Conservation (phyloP, 2,329 filamentous ascomycete species). For the Coniochaeta prunicola region DNA sequence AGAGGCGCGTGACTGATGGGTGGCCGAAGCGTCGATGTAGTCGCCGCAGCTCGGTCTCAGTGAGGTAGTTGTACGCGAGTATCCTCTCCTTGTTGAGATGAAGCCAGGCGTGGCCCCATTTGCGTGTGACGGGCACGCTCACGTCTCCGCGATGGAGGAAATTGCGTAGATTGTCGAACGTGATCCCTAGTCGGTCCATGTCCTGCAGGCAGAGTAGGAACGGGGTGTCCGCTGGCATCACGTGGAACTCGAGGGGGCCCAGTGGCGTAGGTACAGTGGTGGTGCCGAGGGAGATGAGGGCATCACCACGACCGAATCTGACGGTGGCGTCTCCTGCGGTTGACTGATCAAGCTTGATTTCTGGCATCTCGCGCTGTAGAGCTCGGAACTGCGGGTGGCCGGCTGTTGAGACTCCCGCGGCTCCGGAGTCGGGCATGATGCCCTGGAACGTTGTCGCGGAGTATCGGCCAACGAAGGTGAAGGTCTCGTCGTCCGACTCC, state of each 20-base stretch:
- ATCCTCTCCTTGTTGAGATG: background rate
- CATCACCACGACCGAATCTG: background rate
- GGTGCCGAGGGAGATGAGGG: background rate
- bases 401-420: background rate
- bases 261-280: too few relatives aligned
- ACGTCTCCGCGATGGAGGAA: too few relatives aligned
- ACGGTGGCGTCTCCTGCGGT: background rate
- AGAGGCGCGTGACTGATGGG: background rate
- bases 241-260: too few relatives aligned
- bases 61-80: background rate
- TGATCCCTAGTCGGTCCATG: too few relatives aligned
- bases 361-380: background rate
- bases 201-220: too few relatives aligned
- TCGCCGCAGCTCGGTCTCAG: background rate
- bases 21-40: background rate
- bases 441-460: background rate
- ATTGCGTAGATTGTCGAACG: too few relatives aligned
- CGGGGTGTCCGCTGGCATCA: too few relatives aligned
- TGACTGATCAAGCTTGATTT: background rate
- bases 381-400: background rate
- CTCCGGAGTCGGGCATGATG: background rate
- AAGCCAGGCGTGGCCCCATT: too few relatives aligned
- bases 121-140: too few relatives aligned
- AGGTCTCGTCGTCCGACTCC: too few relatives aligned
- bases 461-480: background rate